Conservation (phyloP, 2,329 filamentous ascomycete species). For the Botryosphaeria dothidea region DNA sequence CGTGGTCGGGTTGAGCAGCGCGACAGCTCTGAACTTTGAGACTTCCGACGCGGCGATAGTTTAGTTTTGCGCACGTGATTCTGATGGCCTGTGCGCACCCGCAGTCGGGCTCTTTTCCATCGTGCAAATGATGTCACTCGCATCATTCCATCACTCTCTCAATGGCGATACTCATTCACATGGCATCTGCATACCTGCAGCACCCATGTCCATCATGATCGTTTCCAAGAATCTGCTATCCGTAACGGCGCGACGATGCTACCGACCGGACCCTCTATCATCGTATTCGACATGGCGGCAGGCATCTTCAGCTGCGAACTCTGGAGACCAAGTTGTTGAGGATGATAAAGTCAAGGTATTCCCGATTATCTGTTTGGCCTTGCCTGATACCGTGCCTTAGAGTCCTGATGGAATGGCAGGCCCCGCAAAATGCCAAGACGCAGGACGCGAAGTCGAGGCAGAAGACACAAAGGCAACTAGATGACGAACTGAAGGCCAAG, state of each 20-base stretch:
- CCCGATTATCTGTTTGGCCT: too few species aligned
- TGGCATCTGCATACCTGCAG: neutral
- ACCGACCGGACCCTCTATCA: neutral
- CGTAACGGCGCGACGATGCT: neutral
- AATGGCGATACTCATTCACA: neutral
- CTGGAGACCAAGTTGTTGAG: neutral
- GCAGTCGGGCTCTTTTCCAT: neutral
- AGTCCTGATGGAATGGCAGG: neutral
- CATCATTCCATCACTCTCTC: neutral
- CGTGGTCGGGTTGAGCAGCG: neutral
- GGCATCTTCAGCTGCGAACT: neutral
- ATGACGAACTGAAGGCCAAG: conserved; percentile 66
- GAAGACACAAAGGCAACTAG: conserved; percentile 55
- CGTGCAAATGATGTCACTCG: neutral
- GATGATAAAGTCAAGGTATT: too few species aligned
- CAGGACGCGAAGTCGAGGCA: conserved; percentile 3
- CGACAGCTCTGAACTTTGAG: conserved; percentile 17
- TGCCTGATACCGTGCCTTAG: too few species aligned
- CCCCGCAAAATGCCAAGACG: neutral
- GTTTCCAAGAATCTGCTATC: neutral
- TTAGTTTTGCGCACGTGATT: too few species aligned
- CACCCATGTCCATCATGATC: neutral
- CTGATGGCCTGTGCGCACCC: neutral
- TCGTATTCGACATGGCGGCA: neutral
- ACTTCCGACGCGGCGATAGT: too few species aligned